Conservation (phyloP, 768 basidiomycete species). For the Sutorius australiensis region DNA sequence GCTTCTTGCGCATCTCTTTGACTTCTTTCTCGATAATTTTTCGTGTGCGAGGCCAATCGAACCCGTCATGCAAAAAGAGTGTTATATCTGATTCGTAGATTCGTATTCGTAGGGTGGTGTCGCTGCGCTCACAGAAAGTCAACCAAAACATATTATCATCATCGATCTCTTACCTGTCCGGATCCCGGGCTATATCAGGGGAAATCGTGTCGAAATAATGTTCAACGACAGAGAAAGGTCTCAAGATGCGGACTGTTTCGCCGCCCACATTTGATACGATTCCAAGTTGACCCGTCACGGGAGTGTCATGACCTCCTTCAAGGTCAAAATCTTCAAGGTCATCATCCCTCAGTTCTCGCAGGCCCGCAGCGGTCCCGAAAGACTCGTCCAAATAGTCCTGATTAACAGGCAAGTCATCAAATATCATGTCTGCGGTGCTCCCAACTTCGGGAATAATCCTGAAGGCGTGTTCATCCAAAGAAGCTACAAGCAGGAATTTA, state of each 20-base stretch:
- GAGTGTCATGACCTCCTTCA: conserved; percentile 16
- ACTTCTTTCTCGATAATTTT: conserved; percentile 84
- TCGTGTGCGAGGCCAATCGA: conserved; percentile 88
- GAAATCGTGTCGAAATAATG: conserved; percentile 68
- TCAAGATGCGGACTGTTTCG: conserved; percentile 81
- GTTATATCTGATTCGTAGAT: conserved; percentile 60
- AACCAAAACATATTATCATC: conserved; percentile 3
- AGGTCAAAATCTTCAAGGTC: conserved; percentile 65
- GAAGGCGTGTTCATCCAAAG: conserved; percentile 84
- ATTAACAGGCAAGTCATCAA: conserved; percentile 89
- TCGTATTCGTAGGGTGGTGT: conserved; percentile 50
- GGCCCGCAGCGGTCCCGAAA: conserved; percentile 72
- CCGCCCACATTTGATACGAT: conserved; percentile 66
- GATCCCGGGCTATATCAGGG: conserved; percentile 46
- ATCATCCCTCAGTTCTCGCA: conserved; percentile 68
- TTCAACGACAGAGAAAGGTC: conserved; percentile 63
- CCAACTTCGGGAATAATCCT: conserved; percentile 69
- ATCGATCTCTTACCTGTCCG: conserved; percentile 41
- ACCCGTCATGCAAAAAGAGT: conserved; percentile 85
- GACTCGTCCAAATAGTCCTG: conserved; percentile 82
- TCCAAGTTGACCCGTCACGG: conserved; percentile 32
- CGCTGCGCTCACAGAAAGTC: conserved; percentile 35
- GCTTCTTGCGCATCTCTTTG: conserved; percentile 78
- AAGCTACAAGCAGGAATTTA: conserved; percentile 40
- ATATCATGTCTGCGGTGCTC: conserved; percentile 80